phyloP scores from a whole-genome alignment of 345 rosid species.

The Kandelia obovata region DNA sequence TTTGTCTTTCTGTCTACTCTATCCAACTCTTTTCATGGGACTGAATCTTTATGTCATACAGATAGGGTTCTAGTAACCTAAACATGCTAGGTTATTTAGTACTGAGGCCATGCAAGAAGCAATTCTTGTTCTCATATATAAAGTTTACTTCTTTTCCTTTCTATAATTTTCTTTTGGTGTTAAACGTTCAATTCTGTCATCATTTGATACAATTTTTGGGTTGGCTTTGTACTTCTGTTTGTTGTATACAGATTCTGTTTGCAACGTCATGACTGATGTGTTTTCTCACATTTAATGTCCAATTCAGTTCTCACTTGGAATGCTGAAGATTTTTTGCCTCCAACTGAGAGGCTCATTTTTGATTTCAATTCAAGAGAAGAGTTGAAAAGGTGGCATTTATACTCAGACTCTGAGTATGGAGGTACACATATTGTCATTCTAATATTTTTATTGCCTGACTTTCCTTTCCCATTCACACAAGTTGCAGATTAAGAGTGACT shows the following conservation, averaged over 20 bases:
- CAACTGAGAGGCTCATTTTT: slow-evolving; percentile 64
- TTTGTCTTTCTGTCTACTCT: not conserved
- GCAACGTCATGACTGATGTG: no score
- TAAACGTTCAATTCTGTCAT: not conserved
- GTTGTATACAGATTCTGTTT: slow-evolving; percentile 3
- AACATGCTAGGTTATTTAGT: not conserved
- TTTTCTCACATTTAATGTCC: slow-evolving; percentile 5
- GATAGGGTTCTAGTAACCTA: not conserved
- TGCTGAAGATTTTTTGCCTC: slow-evolving; percentile 78
- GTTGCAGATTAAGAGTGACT: no score
- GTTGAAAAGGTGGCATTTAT: slow-evolving; percentile 81
- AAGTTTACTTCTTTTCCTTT: not conserved
- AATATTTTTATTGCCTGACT: no score
- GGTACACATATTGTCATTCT: slow-evolving; percentile 36
- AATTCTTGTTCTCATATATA: no score
- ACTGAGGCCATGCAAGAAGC: not conserved
- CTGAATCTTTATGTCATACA: not conserved
- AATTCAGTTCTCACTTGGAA: slow-evolving; percentile 77
- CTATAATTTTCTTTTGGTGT: not conserved
- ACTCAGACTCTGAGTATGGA: slow-evolving; percentile 92
- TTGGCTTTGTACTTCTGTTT: not conserved
- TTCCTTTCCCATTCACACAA: no score
- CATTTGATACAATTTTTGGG: not conserved
- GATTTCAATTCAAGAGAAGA: slow-evolving; percentile 73
- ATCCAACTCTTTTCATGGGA: not conserved